Base-by-base conservation (phyloP, 2,329 filamentous ascomycete genomes). In the Eutypella sp. region DNA sequence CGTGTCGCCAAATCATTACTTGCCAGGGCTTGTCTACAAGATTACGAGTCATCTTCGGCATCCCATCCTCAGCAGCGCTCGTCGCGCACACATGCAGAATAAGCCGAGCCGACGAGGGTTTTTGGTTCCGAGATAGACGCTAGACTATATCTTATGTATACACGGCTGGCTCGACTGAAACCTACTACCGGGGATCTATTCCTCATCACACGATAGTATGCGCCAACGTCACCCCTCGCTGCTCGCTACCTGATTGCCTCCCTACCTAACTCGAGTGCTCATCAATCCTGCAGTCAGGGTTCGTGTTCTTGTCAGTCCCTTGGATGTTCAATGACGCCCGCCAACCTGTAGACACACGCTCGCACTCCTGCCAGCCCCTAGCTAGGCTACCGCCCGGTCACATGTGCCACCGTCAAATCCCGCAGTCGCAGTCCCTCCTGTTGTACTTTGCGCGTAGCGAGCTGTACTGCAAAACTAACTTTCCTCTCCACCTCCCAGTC, bases 341-440 rank as follows among this genome's bases (percentile, higher is more conserved):
- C 31, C 31, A 15, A 9, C 31, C 31, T 8, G n/a, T n/a, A n/a
- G n/a, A n/a, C n/a, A n/a, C n/a, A n/a, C n/a, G n/a, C n/a, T n/a
- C n/a, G n/a, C n/a, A n/a, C n/a, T n/a, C n/a, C n/a, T n/a, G n/a
- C n/a, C n/a, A n/a, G n/a, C 31, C 31, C 51, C 54, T 49, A 50
- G 40, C 45, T 44, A 42, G 48, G 27, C 46, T 47, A 23, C 39
- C 25, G 45, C 42, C 53, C 62, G 58, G 53, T 49, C 50, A 54
- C 53, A 45, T 54, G 45, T 49, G 50, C 47, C 67, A 24, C 73
- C 72, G 45, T 63, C 63, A 61, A 89, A 88, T 5, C 85, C 85
- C 54, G 87, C 81, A 89, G 88, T 5, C 54, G 87, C 81, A 89
- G 88, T 5, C 85, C 85, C 54, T 87, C 81, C 51, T 75, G 77